Percentiles rank a stretch among this genome's conserved stretches.
phyloP scores from a whole-genome alignment of 176 grass and related monocot species.

The Tillandsia leiboldiana region DNA sequence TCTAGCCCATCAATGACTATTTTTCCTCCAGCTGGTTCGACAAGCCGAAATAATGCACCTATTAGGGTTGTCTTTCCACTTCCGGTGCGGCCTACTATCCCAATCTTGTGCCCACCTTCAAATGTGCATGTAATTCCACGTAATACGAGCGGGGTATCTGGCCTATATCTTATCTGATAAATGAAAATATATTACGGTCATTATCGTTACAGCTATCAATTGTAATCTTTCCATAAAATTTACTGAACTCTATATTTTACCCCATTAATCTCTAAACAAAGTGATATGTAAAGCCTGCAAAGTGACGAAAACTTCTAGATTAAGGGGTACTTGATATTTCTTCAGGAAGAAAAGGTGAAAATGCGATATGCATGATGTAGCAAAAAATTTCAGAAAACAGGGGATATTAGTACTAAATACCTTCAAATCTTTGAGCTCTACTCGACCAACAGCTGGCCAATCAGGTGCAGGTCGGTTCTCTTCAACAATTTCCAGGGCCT shows the following conservation, averaged over 20 bases:
- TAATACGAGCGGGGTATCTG: constrained; percentile 63
- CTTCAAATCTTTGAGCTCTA: constrained; percentile 74
- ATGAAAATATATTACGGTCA: constrained; percentile 11
- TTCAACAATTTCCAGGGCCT: constrained; percentile 61
- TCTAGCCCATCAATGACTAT: constrained; percentile 64
- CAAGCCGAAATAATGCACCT: constrained; percentile 78
- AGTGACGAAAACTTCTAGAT: too few relatives aligned
- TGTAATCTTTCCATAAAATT: neutral
- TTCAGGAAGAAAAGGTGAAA: neutral
- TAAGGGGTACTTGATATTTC: neutral
- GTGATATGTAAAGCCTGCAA: too few relatives aligned
- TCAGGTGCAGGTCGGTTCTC: constrained; percentile 41
- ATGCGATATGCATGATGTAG: neutral
- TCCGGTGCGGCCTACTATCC: constrained; percentile 85
- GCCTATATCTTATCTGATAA: constrained; percentile 73
- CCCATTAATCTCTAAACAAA: too few relatives aligned
- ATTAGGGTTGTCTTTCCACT: constrained; percentile 96
- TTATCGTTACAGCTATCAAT: neutral
- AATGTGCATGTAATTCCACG: constrained; percentile 75
- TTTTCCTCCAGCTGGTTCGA: constrained; percentile 74
- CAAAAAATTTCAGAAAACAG: neutral
- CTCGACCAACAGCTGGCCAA: constrained; percentile 65
- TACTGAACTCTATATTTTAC: too few relatives aligned
- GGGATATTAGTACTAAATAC: constrained; percentile 21
- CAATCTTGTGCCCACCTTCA: constrained; percentile 73